Percentiles rank a stretch among this genome's conserved stretches.
phyloP scores from a whole-genome alignment of 2,329 filamentous ascomycete genomes.

The Aspergillus fumigatiaffinis region DNA sequence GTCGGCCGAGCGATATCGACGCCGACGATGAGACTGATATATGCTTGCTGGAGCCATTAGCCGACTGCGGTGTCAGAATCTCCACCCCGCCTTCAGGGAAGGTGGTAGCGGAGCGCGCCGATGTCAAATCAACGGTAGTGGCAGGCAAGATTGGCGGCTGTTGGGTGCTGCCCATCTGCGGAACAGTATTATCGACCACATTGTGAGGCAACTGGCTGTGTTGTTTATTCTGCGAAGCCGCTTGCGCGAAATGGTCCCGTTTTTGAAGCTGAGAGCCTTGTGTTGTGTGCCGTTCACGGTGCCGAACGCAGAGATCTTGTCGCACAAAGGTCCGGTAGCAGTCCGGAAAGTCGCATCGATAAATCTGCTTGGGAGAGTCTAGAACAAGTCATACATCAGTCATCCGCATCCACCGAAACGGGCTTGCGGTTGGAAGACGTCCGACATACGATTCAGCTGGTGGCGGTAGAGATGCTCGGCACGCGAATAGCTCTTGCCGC shows the following conservation, averaged over 20 bases:
- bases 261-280: conserved; percentile 50
- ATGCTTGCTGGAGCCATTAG: conserved; percentile 11
- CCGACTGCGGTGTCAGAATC: conserved; percentile 7
- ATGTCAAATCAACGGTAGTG: conserved; percentile 4
- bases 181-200: conserved; percentile 14
- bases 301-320: conserved; percentile 84
- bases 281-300: conserved; percentile 75
- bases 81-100: conserved; percentile 7
- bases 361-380: conserved; percentile 94
- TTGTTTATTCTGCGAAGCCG: conserved; percentile 18
- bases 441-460: conserved; percentile 76
- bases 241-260: conserved; percentile 43
- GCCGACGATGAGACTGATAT: conserved; percentile 24
- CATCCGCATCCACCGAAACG: neutral
- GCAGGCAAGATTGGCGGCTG: conserved; percentile 8
- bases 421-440: conserved; percentile 1
- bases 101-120: conserved; percentile 1
- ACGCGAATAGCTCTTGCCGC: conserved; percentile 69
- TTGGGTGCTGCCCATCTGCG: conserved; percentile 8
- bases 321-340: conserved; percentile 89
- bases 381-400: conserved; percentile 14
- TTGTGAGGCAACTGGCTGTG: conserved; percentile 14
- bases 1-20: conserved; percentile 21
- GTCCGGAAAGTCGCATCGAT: conserved; percentile 86
- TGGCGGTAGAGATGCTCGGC: conserved; percentile 58